phyloP scores from a whole-genome alignment of 306 rosid species.

The Sicyos edulis region DNA sequence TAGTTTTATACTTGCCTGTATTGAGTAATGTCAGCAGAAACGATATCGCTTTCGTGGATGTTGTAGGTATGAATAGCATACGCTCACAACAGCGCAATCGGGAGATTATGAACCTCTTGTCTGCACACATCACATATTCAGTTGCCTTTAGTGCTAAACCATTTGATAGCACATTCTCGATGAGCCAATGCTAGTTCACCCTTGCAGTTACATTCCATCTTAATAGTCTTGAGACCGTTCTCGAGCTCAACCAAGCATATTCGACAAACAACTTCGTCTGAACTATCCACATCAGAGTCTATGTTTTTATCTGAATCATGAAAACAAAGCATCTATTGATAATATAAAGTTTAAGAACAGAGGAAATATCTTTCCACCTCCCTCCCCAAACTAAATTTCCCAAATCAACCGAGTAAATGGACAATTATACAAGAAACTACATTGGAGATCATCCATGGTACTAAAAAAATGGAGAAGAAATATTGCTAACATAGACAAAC shows the following conservation, averaged over 20 bases:
- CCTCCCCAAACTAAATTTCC: neutral
- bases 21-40: slow-evolving; percentile 32
- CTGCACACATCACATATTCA: slow-evolving; percentile 79
- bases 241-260: slow-evolving; percentile 70
- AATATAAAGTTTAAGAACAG: neutral
- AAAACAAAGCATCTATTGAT: slow-evolving; percentile 29
- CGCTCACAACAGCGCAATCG: slow-evolving; percentile 59
- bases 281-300: slow-evolving; percentile 61
- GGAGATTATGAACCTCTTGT: slow-evolving; percentile 70
- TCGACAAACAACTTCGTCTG: slow-evolving; percentile 79
- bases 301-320: slow-evolving; percentile 54
- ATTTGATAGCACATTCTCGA: slow-evolving; percentile 66
- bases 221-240: slow-evolving; percentile 57
- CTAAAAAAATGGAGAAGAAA: neutral
- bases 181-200: slow-evolving; percentile 91
- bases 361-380: neutral
- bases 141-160: slow-evolving; percentile 86
- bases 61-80: slow-evolving; percentile 28
- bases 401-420: neutral
- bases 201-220: slow-evolving; percentile 81
- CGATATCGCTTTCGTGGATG: slow-evolving; percentile 34
- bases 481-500: neutral
- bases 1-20: slow-evolving; percentile 46
- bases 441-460: neutral
- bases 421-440: neutral